Evolutionary conservation across 148 eudicot genomes (phyloP), one percentile per base, ranked within the genome.

Genomic region (Diospyros kaki): DNA sequence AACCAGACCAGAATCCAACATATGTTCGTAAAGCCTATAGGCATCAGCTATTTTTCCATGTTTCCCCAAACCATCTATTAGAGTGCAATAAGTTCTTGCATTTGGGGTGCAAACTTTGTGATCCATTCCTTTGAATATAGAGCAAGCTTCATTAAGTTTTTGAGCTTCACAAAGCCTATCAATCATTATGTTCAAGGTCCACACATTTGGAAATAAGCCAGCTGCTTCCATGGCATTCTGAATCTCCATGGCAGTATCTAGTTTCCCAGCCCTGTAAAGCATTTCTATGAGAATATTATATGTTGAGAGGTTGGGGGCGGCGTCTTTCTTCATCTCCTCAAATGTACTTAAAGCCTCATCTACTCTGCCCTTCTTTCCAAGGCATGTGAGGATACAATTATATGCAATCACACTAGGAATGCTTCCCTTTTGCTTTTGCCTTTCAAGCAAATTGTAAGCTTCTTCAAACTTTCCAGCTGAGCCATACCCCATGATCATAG

Each of bases 401-500:
- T 95, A 95, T 8, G 97, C 96, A 73, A 95, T 87, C 64, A 95
- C 97, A 84, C 89, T 90, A 4, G 97, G 94, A 60, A 95, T 90
- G 43, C 90, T 90, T 51, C 97, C 97, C 80, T 83, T 95, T 73
- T 68, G 81, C 70, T 83, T 95, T 87, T 95, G 98, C 73, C 89
- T 89, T 74, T 95, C 97, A 2, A 95, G 92, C 73, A 92, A 85
- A 58, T 62, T 71, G 72, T 86, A 92, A 4, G 97, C 97, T 81
- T 95, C 91, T 59, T 87, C 85, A 70, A 95, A 95, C 82, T 73
- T 92, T 70, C 98, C 98, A 60, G 86, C 89, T 11, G 87, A 84
- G 58, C 97, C 98, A 77, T 92, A 95, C 44, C 97, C 98, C 98
- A 95, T 95, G 61, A 95, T 89, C 97, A 95, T 89, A 42, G 98